Base-by-base conservation (phyloP, 2,329 filamentous ascomycete species). In the Venturia pyrina region DNA sequence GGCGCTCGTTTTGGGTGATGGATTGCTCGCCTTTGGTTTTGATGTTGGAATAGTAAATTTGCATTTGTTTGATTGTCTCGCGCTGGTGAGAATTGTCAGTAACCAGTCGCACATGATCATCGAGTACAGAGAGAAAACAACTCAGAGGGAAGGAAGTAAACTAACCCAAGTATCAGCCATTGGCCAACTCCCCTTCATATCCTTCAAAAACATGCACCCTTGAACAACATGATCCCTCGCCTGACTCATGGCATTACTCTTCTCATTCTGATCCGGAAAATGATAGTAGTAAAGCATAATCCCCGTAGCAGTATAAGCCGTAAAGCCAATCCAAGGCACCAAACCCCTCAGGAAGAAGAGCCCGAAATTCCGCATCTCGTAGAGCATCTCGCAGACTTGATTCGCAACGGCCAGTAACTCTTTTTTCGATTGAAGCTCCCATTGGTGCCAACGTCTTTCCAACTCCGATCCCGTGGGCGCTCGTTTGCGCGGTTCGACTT, bases 1-100 rank as follows among this genome's bases (percentile, higher is more conserved):
- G 72, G 24, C 75, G 72, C 67, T 78, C 75, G 66, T 76, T 74
- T 2, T 72, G 75, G 3, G 73, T 75, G 10, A 75, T 74, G 1
- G 74, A 44, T 62, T 68, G 71, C 0, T 68, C 72, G 32, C 73
- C 75, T 66, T 77, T 74, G 3, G 72, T 73, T 6, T 72, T 69
- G 0, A 74, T 70, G 10, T 73, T 75, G 59, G 73, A 72, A 66
- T 78, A 78, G 68, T 76, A 77, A 0, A 73, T 75, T 60, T 77
- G 75, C 76, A 78, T 78, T 66, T 75, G 75, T 65, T 77, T 77
- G 69, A 78, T 77, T 1, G 76, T 78, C 50, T 78, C 75, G 41
- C 75, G 76, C 75, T 76, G 37, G 24, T 10, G 10, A 21, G 60
- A 15, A 40, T 7, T 11, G 10, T 59, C 7, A 24, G 21, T 6